Conservation (phyloP, 495 filamentous ascomycete genomes). For the Umbilicaria muhlenbergii region DNA sequence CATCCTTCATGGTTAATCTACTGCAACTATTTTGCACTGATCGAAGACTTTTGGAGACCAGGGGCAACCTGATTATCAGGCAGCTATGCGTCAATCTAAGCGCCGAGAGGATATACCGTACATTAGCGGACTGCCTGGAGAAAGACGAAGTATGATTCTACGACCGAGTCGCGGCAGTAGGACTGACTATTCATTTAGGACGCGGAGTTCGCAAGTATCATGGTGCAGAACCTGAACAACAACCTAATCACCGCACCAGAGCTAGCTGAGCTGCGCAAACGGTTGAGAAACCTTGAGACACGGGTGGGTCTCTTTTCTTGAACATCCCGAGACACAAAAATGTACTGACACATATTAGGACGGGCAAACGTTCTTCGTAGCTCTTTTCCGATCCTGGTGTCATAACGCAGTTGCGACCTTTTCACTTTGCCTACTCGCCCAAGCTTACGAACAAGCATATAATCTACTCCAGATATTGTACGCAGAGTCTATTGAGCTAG, state of each 20-base stretch:
- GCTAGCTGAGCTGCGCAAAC: constrained; percentile 75
- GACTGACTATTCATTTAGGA: constrained; percentile 31
- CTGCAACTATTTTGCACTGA: constrained; percentile 93
- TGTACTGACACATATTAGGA: constrained; percentile 37
- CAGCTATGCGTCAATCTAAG: constrained; percentile 88
- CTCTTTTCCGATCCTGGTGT: constrained; percentile 93
- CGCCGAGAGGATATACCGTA: constrained; percentile 90
- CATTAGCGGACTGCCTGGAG: constrained; percentile 89
- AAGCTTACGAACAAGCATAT: constrained; percentile 97
- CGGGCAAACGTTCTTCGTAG: constrained; percentile 87
- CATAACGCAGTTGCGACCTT: constrained; percentile 98
- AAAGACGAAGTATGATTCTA: constrained; percentile 60
- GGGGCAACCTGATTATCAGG: constrained; percentile 91
- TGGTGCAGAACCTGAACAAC: constrained; percentile 99
- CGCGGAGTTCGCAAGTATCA: constrained; percentile 95
- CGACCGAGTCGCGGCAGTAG: neutral
- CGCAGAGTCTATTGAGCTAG: constrained; percentile 9
- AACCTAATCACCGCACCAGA: constrained; percentile 97
- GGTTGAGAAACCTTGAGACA: constrained; percentile 78
- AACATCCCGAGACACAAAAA: neutral
- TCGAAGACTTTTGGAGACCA: constrained; percentile 72
- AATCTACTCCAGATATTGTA: constrained; percentile 94
- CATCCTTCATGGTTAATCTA: constrained; percentile 94
- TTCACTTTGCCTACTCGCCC: constrained; percentile 85
- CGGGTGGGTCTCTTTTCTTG: constrained; percentile 32